Base-by-base conservation (phyloP, 2,329 filamentous ascomycete genomes). In the Penicillium sp. region DNA sequence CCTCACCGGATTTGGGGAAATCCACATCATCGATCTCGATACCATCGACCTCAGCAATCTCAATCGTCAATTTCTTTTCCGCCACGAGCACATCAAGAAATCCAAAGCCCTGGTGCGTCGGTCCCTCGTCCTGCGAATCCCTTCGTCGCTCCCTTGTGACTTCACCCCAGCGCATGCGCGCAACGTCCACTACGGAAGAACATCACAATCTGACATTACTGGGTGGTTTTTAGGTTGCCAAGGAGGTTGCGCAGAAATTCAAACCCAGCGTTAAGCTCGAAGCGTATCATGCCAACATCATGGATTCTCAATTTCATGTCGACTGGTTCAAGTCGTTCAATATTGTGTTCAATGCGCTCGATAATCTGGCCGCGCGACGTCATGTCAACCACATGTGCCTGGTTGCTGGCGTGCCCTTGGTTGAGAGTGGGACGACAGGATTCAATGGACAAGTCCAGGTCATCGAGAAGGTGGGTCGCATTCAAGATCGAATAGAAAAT, bases 331-430 rank as follows among this genome's bases (percentile, higher is more conserved):
- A 78, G 51, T 66, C 72, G 6, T 98, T 96, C 61, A 74, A 75
- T 32, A 69, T 96, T 16, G 89, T 95, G 6, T 96, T 98, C 73
- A 98, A 98, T 65, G 92, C 92, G 35, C 75, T 98, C 26, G 92
- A 98, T 66, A 98, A 98, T 53, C 72, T 98, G 17, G 89, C 95
- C 40, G 92, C 92, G 14, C 76, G 92, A 50, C 80, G 90, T 35
- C 89, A 96, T 71, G 92, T 96, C 48, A 98, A 98, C 64, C 85
- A 82, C 62, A 96, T 98, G 92, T 96, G 92, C 56, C 68, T 98
- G 50, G 86, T 89, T 1, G 89, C 92, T 8, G 77, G 92, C 55
- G 80, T 96, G 16, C 88, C 92, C 8, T 68, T 98, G 48, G 84
- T 98, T 37, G 92, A 98, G 69, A 96, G 90, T 60, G 92, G 92